A percentile compares a stretch with the other conserved stretches of the same genome.
These are phyloP conservation scores for Pilatotrama ljubarskyi DNA, from an alignment of 768 basidiomycete species.

Conservation along the genomic window DNA sequence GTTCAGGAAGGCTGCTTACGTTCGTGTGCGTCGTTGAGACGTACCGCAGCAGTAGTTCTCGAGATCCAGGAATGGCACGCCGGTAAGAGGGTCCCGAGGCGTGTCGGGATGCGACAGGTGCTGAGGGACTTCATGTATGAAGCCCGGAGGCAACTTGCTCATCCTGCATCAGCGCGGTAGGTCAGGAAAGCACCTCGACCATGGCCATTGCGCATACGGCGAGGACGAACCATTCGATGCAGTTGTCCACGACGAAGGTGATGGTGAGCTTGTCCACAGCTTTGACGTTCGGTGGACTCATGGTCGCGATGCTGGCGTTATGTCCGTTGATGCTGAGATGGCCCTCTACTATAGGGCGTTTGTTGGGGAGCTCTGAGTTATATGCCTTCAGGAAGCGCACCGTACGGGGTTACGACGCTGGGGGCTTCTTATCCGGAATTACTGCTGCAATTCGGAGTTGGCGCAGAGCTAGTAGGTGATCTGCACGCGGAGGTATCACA, in stretches of 20 bases:
- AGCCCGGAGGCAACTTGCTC: slow-evolving; percentile 76
- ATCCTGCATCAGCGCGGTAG: slow-evolving; percentile 48
- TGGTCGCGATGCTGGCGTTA: no score
- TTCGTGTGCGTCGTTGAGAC: slow-evolving; percentile 16
- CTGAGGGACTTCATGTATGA: slow-evolving; percentile 66
- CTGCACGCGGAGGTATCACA: no score
- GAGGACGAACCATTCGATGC: slow-evolving; percentile 68
- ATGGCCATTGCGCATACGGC: not conserved
- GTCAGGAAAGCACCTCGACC: no score
- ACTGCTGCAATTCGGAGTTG: no score
- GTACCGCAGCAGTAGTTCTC: slow-evolving; percentile 71
- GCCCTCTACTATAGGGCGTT: no score
- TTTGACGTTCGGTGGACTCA: slow-evolving; percentile 7
- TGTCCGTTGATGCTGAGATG: no score
- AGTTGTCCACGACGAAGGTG: slow-evolving; percentile 76
- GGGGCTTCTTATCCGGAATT: no score
- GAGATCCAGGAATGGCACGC: slow-evolving; percentile 68
- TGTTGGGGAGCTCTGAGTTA: no score
- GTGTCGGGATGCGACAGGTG: slow-evolving; percentile 57
- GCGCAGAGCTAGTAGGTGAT: no score
- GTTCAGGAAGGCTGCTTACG: not conserved
- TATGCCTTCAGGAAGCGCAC: no score
- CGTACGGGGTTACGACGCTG: no score
- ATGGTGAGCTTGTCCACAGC: slow-evolving; percentile 44
- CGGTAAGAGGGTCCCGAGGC: slow-evolving; percentile 42